Evolutionary conservation across 1,284 basidiomycete species (phyloP).

Genomic region (Tilletia setariae): DNA sequence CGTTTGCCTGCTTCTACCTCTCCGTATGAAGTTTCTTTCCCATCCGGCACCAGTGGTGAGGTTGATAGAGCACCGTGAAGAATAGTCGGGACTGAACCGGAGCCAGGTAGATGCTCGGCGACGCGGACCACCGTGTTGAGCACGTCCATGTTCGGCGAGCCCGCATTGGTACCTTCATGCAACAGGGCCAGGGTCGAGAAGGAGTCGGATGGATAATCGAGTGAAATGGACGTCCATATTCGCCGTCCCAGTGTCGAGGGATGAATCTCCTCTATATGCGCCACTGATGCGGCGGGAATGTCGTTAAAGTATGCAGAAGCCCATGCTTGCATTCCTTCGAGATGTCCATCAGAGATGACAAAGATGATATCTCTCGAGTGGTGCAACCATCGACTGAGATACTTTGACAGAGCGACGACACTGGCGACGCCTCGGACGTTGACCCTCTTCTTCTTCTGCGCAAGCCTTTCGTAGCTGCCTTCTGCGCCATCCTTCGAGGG

Average conservation of each 20-base stretch:
- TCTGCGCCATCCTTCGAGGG: slow-evolving; percentile 24
- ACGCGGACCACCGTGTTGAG: slow-evolving; percentile 78
- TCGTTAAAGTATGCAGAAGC: slow-evolving; percentile 75
- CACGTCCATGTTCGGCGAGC: slow-evolving; percentile 91
- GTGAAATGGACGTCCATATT: slow-evolving; percentile 89
- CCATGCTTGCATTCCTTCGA: slow-evolving; percentile 91
- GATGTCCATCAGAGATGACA: slow-evolving; percentile 79
- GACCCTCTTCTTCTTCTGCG: slow-evolving; percentile 57
- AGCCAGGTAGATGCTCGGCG: slow-evolving; percentile 61
- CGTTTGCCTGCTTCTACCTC: not conserved
- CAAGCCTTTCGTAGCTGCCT: not conserved
- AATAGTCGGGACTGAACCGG: slow-evolving; percentile 68
- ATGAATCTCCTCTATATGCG: not conserved
- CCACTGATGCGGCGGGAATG: slow-evolving; percentile 53
- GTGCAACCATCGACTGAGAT: slow-evolving; percentile 67
- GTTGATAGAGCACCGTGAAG: slow-evolving; percentile 66
- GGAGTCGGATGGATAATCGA: slow-evolving; percentile 95
- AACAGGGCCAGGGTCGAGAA: slow-evolving; percentile 89
- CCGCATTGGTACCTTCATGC: slow-evolving; percentile 91
- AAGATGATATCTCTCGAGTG: slow-evolving; percentile 71
- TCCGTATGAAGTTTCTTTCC: not conserved
- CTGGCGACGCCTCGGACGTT: slow-evolving; percentile 85
- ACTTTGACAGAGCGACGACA: slow-evolving; percentile 75
- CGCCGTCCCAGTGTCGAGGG: not conserved
- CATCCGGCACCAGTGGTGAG: slow-evolving; percentile 27